Conservation (phyloP, 1,139 yeast species). For the Taphrina pruni region DNA sequence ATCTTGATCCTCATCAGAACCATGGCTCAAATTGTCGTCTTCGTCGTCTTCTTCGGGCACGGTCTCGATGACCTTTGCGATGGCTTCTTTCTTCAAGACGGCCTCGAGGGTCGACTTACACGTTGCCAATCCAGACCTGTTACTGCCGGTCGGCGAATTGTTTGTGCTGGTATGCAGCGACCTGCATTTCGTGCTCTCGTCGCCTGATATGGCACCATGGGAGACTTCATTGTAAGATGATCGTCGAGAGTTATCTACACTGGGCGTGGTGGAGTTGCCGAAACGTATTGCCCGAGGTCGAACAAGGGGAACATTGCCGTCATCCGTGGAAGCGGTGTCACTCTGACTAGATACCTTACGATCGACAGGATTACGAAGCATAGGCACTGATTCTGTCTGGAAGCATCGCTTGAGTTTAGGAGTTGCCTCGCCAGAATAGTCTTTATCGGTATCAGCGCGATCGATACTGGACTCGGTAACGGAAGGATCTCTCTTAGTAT, state of each 20-base stretch:
- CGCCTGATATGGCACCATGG: background rate
- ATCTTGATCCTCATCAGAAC: constrained; percentile 13
- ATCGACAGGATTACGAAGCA: background rate
- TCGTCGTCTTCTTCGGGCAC: constrained; percentile 40
- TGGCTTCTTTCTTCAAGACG: constrained; percentile 26
- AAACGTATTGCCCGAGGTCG: constrained; percentile 15
- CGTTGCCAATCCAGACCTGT: constrained; percentile 19
- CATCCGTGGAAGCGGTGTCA: constrained; percentile 4
- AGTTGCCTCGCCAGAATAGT: constrained; percentile 24
- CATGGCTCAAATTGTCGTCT: constrained; percentile 31
- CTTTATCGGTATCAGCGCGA: background rate
- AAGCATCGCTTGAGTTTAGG: constrained; percentile 8
- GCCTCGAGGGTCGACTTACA: constrained; percentile 34
- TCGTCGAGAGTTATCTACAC: constrained; percentile 22
- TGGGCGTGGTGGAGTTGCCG: constrained; percentile 13
- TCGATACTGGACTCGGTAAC: background rate
- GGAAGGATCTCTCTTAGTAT: background rate
- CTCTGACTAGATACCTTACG: constrained; percentile 7
- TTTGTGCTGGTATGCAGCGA: constrained; percentile 2
- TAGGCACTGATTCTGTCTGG: background rate
- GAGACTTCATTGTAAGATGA: constrained; percentile 16
- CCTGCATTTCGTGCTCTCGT: background rate
- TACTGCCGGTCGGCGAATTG: constrained; percentile 17
- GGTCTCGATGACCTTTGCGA: constrained; percentile 39
- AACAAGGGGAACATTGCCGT: background rate